These are phyloP conservation scores for Verticillium zaregamsianum DNA, from an alignment of 2,329 filamentous ascomycete species.

Conservation along the genomic window DNA sequence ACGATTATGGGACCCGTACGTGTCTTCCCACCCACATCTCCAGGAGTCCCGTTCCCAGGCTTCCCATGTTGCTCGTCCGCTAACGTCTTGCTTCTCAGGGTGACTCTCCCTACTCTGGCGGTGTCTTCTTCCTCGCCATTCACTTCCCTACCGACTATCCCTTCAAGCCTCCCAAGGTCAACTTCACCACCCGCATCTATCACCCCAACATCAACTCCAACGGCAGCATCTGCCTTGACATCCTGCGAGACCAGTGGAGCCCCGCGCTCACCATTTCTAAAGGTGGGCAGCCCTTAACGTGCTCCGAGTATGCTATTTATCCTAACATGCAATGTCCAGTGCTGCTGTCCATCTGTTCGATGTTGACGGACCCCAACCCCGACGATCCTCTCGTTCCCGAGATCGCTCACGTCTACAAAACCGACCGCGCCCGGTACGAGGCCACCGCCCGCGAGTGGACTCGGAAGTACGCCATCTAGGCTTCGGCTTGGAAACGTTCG, in stretches of 20 bases:
- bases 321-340: conserved; percentile 48
- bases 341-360: conserved; percentile 97
- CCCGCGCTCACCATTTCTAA: conserved; percentile 97
- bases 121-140: conserved; percentile 98
- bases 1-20: conserved; percentile 99
- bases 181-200: conserved; percentile 99
- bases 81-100: conserved; percentile 45
- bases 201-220: conserved; percentile 99
- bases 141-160: conserved; percentile 99
- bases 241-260: conserved; percentile 98
- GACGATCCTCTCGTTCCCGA: conserved; percentile 98
- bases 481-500: conserved; percentile 16
- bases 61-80: not conserved
- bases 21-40: conserved; percentile 19
- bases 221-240: conserved; percentile 98
- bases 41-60: not conserved
- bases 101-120: conserved; percentile 96
- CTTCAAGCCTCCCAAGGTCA: conserved; percentile 99
- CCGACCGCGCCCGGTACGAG: conserved; percentile 92
- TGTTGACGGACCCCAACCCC: conserved; percentile 99
- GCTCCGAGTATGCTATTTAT: not conserved
- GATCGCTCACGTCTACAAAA: conserved; percentile 99
- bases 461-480: conserved; percentile 93
- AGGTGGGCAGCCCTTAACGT: conserved; percentile 51
- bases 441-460: conserved; percentile 97